These are phyloP conservation scores for Ogataea glucozyma DNA, from an alignment of 805 yeast genomes.

Conservation along the genomic window DNA sequence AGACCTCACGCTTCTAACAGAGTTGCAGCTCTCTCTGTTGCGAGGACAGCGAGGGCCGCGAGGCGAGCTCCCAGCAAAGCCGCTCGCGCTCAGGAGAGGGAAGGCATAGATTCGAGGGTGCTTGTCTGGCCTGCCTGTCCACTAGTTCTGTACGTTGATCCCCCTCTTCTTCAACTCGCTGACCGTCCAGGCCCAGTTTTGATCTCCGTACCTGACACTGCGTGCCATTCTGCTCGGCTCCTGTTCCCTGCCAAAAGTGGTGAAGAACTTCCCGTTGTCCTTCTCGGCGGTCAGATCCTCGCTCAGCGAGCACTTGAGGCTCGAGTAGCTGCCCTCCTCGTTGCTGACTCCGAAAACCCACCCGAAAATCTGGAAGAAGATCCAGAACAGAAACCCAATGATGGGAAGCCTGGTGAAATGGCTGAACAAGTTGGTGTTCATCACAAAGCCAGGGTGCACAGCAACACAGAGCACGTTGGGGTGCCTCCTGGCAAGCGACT, in stretches of 20 bases:
- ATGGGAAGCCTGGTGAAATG: constrained; percentile 79
- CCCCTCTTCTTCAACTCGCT: constrained; percentile 59
- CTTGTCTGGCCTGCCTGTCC: background rate
- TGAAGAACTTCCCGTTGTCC: constrained; percentile 71
- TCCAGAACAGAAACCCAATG: constrained; percentile 74
- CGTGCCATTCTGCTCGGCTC: constrained; percentile 59
- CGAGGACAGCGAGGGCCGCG: too few species aligned
- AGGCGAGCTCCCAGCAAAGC: too few species aligned
- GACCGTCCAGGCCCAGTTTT: constrained; percentile 81
- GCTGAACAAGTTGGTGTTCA: constrained; percentile 73
- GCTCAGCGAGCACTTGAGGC: constrained; percentile 62
- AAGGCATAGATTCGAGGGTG: background rate
- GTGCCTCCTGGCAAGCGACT: constrained; percentile 60
- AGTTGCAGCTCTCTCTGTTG: too few species aligned
- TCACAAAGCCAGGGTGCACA: constrained; percentile 85
- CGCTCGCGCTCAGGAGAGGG: background rate
- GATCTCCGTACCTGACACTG: constrained; percentile 59
- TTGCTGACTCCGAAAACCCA: constrained; percentile 67
- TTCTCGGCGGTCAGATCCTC: constrained; percentile 46
- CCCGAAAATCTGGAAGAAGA: constrained; percentile 68
- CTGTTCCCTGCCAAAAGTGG: constrained; percentile 57
- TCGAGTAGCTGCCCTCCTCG: constrained; percentile 70
- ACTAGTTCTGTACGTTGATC: constrained; percentile 23
- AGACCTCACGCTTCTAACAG: too few species aligned
- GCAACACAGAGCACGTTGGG: constrained; percentile 65